Base-by-base conservation (phyloP, 2,329 filamentous ascomycete genomes). In the Tolypocladium paradoxum region DNA sequence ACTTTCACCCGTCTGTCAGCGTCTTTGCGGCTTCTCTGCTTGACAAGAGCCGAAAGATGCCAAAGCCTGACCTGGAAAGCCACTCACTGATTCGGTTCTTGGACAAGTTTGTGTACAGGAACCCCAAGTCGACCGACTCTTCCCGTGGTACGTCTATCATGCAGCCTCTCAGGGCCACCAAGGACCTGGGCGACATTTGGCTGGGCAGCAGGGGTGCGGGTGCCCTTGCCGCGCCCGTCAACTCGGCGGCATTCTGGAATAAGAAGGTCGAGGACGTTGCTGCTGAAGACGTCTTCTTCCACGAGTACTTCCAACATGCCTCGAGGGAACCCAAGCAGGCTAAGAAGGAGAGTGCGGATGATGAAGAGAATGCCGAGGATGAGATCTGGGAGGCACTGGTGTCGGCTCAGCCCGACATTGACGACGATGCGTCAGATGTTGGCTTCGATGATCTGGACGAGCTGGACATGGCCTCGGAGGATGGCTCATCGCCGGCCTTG, bases 31-130 rank as follows among this genome's bases (percentile, higher is more conserved):
- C 78, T 18, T 83, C 84, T 53, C 73, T 97, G 38, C 70, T 95
- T 9, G 75, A 79, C 49, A 81, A 83, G 55, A 79, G 85, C 58
- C 78, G 83, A 50, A 84, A 89, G 68, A 85, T 88, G 55, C 83
- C 88, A 57, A 97, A 97, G 69, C 91, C 93, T 0, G 93, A 99
- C 62, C 77, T 96, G 50, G 85, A 88, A 18, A 85, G 90, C 54
- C 92, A 97, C 68, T 93, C 89, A 1, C 79, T 99, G 49, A 93
- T 93, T 64, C 87, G 95, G 68, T 99, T 99, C 77, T 77, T 99
- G 54, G 93, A 99, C 71, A 91, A 95, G 61, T 99, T 99, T 69
- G 90, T 96, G n/a, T 99, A 97, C 77, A 86, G 89, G 60, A 96
- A 93, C 62, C 84, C 92, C 56, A 96, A 96, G 76, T 75, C 83